phyloP scores from a whole-genome alignment of 352 stramenopile species.

The Phytopythium oedochilum region DNA sequence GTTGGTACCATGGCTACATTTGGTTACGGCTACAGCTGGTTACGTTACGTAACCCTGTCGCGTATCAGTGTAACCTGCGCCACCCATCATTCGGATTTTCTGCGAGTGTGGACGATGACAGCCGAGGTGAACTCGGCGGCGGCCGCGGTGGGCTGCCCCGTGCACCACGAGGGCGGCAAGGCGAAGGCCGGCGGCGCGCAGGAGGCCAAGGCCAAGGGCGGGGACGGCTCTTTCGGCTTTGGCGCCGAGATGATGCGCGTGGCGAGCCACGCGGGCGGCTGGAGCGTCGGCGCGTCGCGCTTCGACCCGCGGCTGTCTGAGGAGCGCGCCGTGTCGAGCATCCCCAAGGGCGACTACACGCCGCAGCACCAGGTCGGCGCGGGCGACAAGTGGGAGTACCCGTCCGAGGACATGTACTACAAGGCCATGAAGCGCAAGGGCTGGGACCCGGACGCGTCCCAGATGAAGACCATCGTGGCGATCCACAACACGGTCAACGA shows the following conservation, averaged over 20 bases:
- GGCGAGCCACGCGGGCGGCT: conserved; percentile 34
- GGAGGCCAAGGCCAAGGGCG: neutral
- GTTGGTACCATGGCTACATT: neutral
- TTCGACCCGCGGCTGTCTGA: conserved; percentile 48
- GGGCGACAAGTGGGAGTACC: conserved; percentile 93
- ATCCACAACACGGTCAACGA: conserved; percentile 99
- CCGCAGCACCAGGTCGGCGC: conserved; percentile 50
- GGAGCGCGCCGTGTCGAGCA: conserved; percentile 88
- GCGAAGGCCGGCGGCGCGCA: conserved; percentile 9
- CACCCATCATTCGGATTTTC: neutral
- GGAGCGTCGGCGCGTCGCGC: conserved; percentile 22
- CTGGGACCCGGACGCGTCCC: conserved; percentile 85
- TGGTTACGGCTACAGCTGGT: neutral
- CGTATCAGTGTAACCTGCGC: too few relatives aligned
- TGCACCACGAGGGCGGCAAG: conserved; percentile 21
- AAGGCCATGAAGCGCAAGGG: conserved; percentile 97
- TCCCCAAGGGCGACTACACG: conserved; percentile 92
- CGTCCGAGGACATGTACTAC: conserved; percentile 97
- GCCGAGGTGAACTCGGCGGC: conserved; percentile 63
- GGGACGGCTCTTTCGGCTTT: conserved; percentile 34
- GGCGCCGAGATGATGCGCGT: conserved; percentile 55
- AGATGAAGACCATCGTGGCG: conserved; percentile 95
- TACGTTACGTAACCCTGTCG: neutral
- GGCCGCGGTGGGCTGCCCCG: conserved; percentile 40
- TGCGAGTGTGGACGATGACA: conserved; percentile 32